Base-by-base conservation (phyloP, 129 eudicot genomes). In the Silybum marianum region DNA sequence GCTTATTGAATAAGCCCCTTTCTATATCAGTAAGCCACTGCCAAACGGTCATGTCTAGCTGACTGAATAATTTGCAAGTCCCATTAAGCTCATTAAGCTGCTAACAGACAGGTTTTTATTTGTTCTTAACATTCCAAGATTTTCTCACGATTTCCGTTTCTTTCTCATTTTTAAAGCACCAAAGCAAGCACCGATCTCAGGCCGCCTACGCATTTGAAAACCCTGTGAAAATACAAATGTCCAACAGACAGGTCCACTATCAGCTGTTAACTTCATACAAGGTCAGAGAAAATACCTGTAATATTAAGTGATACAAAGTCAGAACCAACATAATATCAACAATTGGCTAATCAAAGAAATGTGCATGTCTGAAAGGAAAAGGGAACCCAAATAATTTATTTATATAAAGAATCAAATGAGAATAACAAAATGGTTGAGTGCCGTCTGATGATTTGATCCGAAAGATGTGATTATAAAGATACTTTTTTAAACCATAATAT, bases 271-370 rank as follows among this genome's bases (percentile, higher is more conserved):
- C 98, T 89, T 93, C 91, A 93, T 85, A 91, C 87, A 90, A 94
- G 93, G 98, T 94, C 97, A 92, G 97, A 88, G 98, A 88, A 90
- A 92, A 90, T 94, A 94, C 98, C 98, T 94, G 98, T 93, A 94
- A 91, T 87, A 90, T 75, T 44, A 72, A 89, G 93, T 74, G 76
- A 69, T 48, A 82, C 66, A 63, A 84, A 16, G 92, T 93, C 87
- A 93, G 95, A 80, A 65, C 80, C 79, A 48, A 76, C 13, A 69
- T 84, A 42, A 68, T 44, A 10, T 30, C 42, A 69, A 25, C 9
- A 67, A 32, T 68, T 34, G 21, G 70, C 4, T 25, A 77, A 42
- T 19, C 14, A 77, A 76, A 28, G n/a, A 67, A 25, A 18, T 58
- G 21, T 24, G 36, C 65, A 60, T 76, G n/a, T 36, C 60, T 9